Evolutionary conservation across 2,329 filamentous ascomycete genomes (phyloP), one percentile per base, ranked within the genome.

Genomic region (Golovinomyces cichoracearum): DNA sequence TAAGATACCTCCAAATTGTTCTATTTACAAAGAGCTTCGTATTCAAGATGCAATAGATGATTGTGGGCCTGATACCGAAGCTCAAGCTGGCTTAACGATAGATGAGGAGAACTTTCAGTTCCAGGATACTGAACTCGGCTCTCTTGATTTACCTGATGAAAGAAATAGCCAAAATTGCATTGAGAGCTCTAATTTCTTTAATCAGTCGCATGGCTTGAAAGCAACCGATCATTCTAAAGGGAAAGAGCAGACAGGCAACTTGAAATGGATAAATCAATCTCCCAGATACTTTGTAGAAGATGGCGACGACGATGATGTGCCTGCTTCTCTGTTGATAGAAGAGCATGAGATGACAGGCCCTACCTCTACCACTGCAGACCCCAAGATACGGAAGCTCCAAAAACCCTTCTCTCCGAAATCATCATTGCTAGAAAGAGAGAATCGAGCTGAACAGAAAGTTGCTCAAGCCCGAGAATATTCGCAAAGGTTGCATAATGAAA

Each of bases 311-410:
- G 60, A 77, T 49, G 75, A 78, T 55, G 75, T 79, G 0, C 76
- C 76, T 0, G 71, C 69, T 17, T 80, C 76, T 2, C 63, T 80
- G 17, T 60, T 80, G 17, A 69, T 80, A 19, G 76, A 80, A 57
- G 65, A 62, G 4, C 67, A 68, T 45, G 62, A 64, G n/a, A 54
- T 50, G 47, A 47, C 50, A 48, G 57, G 50, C 23, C 54, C 31
- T 46, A 57, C 15, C 19, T 7, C 35, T n/a, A 10, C 10, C 29
- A 38, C 4, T n/a, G 19, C n/a, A 7, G 19, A 13, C 12, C 35
- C 35, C n/a, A 33, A 33, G n/a, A n/a, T n/a, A n/a, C n/a, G n/a
- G n/a, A n/a, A n/a, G n/a, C 29, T 9, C 29, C n/a, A 33, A 12
- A 33, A 9, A 3, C 10, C 29, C n/a, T 12, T 2, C 10, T 33